Evolutionary conservation across 257 asterid species (phyloP).

Genomic region (Knoxia roxburghii): DNA sequence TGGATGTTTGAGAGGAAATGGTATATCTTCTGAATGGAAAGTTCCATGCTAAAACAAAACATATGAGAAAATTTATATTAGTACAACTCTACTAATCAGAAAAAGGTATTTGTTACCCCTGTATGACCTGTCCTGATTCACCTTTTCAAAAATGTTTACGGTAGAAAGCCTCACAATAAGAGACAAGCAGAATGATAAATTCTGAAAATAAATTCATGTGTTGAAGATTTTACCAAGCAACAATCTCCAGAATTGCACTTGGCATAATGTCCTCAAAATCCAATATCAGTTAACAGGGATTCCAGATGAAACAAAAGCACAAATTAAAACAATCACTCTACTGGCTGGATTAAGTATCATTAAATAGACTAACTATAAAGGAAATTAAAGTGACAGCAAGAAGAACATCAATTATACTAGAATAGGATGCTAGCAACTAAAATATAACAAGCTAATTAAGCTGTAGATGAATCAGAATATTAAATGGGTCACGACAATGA

Average conservation of each 20-base stretch:
- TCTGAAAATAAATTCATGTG: neutral
- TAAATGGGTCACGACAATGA: too few relatives aligned
- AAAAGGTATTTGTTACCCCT: neutral
- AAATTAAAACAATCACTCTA: too few relatives aligned
- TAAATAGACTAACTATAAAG: too few relatives aligned
- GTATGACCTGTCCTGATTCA: neutral
- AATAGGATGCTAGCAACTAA: neutral
- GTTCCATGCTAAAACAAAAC: constrained; percentile 51
- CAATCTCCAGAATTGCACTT: neutral
- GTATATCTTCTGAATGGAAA: constrained; percentile 59
- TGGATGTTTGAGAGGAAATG: constrained; percentile 56
- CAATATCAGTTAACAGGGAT: neutral
- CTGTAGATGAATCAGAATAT: too few relatives aligned
- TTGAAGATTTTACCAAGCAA: neutral
- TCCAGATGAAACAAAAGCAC: neutral
- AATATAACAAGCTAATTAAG: too few relatives aligned
- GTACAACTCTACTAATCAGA: neutral
- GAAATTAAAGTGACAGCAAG: neutral
- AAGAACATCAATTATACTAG: neutral
- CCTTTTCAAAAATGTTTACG: neutral
- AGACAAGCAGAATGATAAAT: neutral
- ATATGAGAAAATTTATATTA: neutral
- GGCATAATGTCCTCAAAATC: neutral
- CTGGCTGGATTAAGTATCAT: neutral
- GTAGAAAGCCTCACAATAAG: neutral